phyloP scores from a whole-genome alignment of 495 filamentous ascomycete genomes.

The Penicillium nucicola region DNA sequence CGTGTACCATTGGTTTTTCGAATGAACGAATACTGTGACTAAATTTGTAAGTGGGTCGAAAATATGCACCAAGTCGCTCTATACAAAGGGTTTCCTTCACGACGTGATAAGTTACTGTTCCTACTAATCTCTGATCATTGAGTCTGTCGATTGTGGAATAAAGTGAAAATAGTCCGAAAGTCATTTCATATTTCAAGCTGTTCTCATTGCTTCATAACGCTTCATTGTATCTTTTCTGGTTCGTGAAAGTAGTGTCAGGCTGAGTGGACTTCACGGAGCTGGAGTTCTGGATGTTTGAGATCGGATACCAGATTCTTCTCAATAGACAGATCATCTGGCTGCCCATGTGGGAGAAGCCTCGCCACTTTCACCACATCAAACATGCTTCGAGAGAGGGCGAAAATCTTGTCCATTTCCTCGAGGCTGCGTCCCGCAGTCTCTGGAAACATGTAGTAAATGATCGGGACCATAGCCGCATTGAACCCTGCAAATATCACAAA shows the following conservation, averaged over 20 bases:
- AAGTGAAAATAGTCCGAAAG: too few relatives aligned
- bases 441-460: constrained; percentile 58
- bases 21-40: too few relatives aligned
- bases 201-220: too few relatives aligned
- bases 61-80: too few relatives aligned
- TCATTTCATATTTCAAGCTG: too few relatives aligned
- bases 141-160: too few relatives aligned
- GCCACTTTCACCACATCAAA: constrained; percentile 19
- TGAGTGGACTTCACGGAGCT: constrained; percentile 1
- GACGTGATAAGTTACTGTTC: too few relatives aligned
- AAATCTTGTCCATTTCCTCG: constrained; percentile 50
- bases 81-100: too few relatives aligned
- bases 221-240: too few relatives aligned
- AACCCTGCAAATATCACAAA: constrained; percentile 37
- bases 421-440: constrained; percentile 53
- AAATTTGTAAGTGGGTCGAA: too few relatives aligned
- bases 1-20: too few relatives aligned
- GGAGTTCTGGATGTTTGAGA: constrained; percentile 5
- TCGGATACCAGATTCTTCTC: constrained; percentile 5
- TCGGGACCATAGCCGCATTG: constrained; percentile 56
- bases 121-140: too few relatives aligned
- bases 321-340: background rate
- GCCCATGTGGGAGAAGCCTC: constrained; percentile 8
- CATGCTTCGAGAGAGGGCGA: constrained; percentile 22
- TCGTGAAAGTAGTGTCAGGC: background rate